Evolutionary conservation across 345 rosid genomes (phyloP), one percentile per base, ranked within the genome.

Genomic region (Corymbia maculata): DNA sequence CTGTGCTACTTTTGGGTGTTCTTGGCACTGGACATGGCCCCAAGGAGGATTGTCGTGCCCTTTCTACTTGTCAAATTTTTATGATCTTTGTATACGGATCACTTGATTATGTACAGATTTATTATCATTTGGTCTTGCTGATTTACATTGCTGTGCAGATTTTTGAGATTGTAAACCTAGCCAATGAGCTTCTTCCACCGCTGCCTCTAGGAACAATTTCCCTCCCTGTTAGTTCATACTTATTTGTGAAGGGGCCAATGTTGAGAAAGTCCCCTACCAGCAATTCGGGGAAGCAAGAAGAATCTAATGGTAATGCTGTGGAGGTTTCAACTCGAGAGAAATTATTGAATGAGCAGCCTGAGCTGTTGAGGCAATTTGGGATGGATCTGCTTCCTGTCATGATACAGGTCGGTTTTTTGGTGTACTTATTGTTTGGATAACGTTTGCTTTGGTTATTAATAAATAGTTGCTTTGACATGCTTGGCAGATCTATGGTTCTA

Each of bases 141-240:
- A 28, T 87, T n/a, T 49, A 51, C 24, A 36, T 79, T 51, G 13
- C 49, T 85, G 61, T 85, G n/a, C 90, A 98, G 99, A 95, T 98
- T 87, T 98, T 96, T 93, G 99, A 98, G 96, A 97, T 98, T 91
- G 99, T 98, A 92, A 97, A 95, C 93, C 93, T 98, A 55, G 99
- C 98, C 88, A 98, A 98, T 91, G 99, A 98, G 94, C 99, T 98
- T 91, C 99, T 98, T 55, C 99, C 99, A 61, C 98, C 96, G 15
- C 90, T 98, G 89, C 99, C 99, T 47, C 96, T 95, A 91, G 99
- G 99, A 89, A 93, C 96, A 52, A 95, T 98, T 64, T 89, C 99
- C 87, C 96, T 98, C 88, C 99, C 99, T 91, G 89, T 93, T 85
- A 94, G 95, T 91, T 89, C 97, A 55, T 95, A 92, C 92, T 75